These are phyloP conservation scores for Capsella bursapastoris DNA, from an alignment of 345 rosid species.

Conservation along the genomic window DNA sequence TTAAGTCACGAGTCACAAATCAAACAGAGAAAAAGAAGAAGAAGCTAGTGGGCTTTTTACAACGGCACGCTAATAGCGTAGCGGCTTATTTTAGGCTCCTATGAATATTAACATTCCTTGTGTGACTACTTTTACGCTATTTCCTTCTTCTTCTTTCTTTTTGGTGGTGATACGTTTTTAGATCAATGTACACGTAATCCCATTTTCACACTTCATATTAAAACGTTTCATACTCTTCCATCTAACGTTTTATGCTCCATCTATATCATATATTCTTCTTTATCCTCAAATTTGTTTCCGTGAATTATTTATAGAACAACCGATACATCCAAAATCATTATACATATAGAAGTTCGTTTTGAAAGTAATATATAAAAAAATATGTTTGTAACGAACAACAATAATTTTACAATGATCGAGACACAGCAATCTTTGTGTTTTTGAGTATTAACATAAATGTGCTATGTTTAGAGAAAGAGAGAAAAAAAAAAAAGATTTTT, in stretches of 20 bases:
- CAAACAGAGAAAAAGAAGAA: constrained; percentile 11
- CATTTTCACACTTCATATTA: constrained; percentile 36
- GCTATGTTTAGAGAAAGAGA: too few relatives aligned
- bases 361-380: background rate
- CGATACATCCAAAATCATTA: background rate
- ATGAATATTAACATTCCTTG: background rate
- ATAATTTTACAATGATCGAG: background rate
- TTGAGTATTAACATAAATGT: too few relatives aligned
- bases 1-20: constrained; percentile 17
- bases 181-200: constrained; percentile 33
- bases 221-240: constrained; percentile 9
- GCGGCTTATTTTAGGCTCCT: background rate
- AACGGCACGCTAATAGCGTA: constrained; percentile 1
- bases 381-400: background rate
- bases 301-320: background rate
- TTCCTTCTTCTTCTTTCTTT: background rate
- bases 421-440: background rate
- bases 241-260: constrained; percentile 18
- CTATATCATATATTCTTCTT: background rate
- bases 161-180: background rate
- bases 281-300: background rate
- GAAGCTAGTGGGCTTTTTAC: constrained; percentile 23
- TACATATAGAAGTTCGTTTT: background rate
- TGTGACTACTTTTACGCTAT: constrained; percentile 7
- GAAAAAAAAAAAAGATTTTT: too few relatives aligned